phyloP scores from a whole-genome alignment of 2,329 filamentous ascomycete species.

The Helicocarpus griseus region DNA sequence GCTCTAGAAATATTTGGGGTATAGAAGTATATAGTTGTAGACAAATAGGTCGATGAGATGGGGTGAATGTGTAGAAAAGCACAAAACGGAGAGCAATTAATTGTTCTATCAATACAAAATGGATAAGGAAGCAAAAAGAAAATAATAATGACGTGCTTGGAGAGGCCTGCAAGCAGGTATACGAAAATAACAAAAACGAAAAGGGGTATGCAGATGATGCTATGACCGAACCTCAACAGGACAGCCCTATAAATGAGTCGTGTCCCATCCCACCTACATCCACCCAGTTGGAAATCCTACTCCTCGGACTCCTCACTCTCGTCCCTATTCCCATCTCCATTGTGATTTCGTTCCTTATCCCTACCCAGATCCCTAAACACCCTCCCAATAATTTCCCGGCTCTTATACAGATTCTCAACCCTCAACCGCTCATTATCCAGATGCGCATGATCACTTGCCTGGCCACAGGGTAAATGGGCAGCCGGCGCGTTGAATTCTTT shows the following conservation, averaged over 20 bases:
- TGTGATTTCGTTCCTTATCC: background rate
- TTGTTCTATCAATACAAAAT: slow-evolving; percentile 1
- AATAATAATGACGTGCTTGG: no score
- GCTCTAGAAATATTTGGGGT: background rate
- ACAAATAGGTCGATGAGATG: background rate
- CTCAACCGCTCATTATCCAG: slow-evolving; percentile 90
- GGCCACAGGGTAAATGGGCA: slow-evolving; percentile 86
- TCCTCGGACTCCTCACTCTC: background rate
- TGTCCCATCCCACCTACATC: no score
- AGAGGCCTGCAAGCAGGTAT: no score
- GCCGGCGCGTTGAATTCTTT: slow-evolving; percentile 88
- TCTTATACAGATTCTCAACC: slow-evolving; percentile 79
- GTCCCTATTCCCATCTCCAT: background rate
- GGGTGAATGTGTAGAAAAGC: background rate
- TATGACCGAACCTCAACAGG: no score
- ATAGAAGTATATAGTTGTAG: background rate
- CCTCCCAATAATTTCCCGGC: slow-evolving; percentile 77
- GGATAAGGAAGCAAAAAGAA: no score
- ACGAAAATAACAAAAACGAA: background rate
- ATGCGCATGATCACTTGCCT: slow-evolving; percentile 89
- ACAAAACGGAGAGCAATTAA: background rate
- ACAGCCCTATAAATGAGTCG: no score
- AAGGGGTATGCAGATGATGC: no score
- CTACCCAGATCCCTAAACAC: slow-evolving; percentile 62
- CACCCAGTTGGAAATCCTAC: no score